Conservation (phyloP, 306 rosid species). For the Potentilla sterilis region DNA sequence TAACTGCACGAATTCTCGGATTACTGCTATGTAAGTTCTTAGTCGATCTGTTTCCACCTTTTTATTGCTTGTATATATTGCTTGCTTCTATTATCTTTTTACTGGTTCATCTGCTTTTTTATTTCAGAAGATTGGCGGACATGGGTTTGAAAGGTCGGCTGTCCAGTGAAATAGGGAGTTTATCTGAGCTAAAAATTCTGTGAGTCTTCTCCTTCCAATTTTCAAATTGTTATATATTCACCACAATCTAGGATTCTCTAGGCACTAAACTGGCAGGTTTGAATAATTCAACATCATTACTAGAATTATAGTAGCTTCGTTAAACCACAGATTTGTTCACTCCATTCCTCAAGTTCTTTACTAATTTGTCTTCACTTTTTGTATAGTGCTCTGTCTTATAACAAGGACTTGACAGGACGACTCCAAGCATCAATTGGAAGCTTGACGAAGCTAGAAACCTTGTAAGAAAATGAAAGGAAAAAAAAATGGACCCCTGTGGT, state of each 20-base stretch:
- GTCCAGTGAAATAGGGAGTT: slow-evolving; percentile 38
- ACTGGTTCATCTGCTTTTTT: background rate
- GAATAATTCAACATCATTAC: background rate
- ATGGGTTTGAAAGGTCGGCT: slow-evolving; percentile 35
- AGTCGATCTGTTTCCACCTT: background rate
- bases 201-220: slow-evolving; percentile 17
- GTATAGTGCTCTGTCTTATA: slow-evolving; percentile 49
- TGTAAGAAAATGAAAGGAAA: slow-evolving; percentile 17
- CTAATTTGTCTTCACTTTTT: background rate
- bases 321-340: too few relatives aligned
- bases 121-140: slow-evolving; percentile 35
- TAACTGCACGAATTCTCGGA: background rate
- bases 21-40: slow-evolving; percentile 14
- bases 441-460: slow-evolving; percentile 21
- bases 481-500: too few relatives aligned
- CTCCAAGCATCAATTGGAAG: slow-evolving; percentile 38
- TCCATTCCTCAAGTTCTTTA: background rate
- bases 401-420: slow-evolving; percentile 36
- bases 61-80: background rate
- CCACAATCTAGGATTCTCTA: background rate
- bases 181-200: slow-evolving; percentile 41
- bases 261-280: background rate
- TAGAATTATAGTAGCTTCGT: background rate
- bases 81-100: too few relatives aligned
- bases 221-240: background rate